Percentiles rank a stretch among this genome's conserved stretches.
phyloP scores from a whole-genome alignment of 164 flowering plant species.

The Piper longum region DNA sequence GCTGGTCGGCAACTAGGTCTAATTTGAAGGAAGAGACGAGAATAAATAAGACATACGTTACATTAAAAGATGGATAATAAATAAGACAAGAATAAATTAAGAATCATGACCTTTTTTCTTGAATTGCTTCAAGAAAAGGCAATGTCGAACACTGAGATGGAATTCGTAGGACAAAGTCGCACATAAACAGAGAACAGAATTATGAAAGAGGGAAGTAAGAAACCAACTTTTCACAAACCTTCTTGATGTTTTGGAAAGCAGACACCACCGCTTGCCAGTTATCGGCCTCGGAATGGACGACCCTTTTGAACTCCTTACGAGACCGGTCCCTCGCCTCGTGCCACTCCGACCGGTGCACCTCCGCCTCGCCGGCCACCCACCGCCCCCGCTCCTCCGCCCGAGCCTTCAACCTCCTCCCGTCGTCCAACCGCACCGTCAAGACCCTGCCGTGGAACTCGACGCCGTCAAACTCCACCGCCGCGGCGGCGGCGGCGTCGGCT shows the following conservation, averaged over 20 bases:
- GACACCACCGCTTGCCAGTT: slow-evolving; percentile 85
- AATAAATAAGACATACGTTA: too few species aligned
- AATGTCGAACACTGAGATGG: too few species aligned
- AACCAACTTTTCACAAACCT: slow-evolving; percentile 25
- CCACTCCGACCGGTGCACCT: slow-evolving; percentile 56
- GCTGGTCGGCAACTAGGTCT: too few species aligned
- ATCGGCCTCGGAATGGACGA: slow-evolving; percentile 67
- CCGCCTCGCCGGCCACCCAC: slow-evolving; percentile 46
- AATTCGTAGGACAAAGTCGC: too few species aligned
- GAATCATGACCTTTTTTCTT: too few species aligned
- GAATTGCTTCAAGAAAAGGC: too few species aligned
- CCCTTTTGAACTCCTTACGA: slow-evolving; percentile 37
- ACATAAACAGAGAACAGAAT: too few species aligned
- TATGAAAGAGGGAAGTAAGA: background rate
- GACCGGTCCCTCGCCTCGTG: slow-evolving; percentile 60
- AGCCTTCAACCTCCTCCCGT: slow-evolving; percentile 61
- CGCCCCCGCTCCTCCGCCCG: slow-evolving; percentile 40
- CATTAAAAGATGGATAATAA: too few species aligned
- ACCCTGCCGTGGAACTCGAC: slow-evolving; percentile 85
- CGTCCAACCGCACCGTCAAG: slow-evolving; percentile 82
- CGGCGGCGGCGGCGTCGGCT: slow-evolving; percentile 52
- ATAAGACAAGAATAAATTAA: too few species aligned
- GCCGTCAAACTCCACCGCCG: slow-evolving; percentile 91
- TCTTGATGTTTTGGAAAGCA: slow-evolving; percentile 68
- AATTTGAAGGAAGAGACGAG: too few species aligned